Percentiles rank a stretch among this genome's conserved stretches.
Evolutionary conservation across 306 rosid species (phyloP).

Genomic region (Quercus parvula): DNA sequence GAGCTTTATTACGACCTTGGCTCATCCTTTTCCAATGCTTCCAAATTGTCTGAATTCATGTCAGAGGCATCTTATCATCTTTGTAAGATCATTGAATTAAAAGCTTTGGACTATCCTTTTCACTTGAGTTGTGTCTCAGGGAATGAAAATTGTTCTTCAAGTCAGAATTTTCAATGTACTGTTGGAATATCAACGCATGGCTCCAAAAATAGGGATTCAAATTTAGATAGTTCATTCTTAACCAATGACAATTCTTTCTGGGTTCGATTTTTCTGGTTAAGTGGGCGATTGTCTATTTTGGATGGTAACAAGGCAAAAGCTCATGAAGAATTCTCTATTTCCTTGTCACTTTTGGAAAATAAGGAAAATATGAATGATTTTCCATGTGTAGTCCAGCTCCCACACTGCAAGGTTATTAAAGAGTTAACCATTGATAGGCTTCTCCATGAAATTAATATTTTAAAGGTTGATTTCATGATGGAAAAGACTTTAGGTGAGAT

Average conservation of each 20-base stretch:
- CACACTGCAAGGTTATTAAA: constrained; percentile 74
- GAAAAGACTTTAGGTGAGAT: constrained; percentile 65
- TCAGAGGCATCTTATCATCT: constrained; percentile 85
- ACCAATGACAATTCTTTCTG: constrained; percentile 59
- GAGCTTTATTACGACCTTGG: constrained; percentile 84
- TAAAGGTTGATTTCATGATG: constrained; percentile 85
- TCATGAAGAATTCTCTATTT: constrained; percentile 61
- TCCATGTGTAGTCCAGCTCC: constrained; percentile 40
- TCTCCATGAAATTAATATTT: constrained; percentile 71
- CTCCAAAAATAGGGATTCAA: constrained; percentile 27
- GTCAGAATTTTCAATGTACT: constrained; percentile 36
- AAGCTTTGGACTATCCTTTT: constrained; percentile 71
- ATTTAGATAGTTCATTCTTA: constrained; percentile 35
- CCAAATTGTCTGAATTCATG: constrained; percentile 62
- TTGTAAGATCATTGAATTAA: constrained; percentile 87
- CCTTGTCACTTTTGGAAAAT: constrained; percentile 66
- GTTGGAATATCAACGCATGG: constrained; percentile 29
- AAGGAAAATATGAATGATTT: constrained; percentile 40
- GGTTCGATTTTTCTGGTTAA: constrained; percentile 89
- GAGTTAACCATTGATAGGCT: constrained; percentile 69
- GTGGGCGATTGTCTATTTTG: constrained; percentile 78
- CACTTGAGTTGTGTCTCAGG: constrained; percentile 35
- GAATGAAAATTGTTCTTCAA: constrained; percentile 33
- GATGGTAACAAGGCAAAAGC: constrained; percentile 84
- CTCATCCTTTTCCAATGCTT: constrained; percentile 53